Percentiles rank a stretch among this genome's conserved stretches.
These are phyloP conservation scores for Crotalaria pallida DNA, from an alignment of 306 rosid genomes.

Conservation along the genomic window DNA sequence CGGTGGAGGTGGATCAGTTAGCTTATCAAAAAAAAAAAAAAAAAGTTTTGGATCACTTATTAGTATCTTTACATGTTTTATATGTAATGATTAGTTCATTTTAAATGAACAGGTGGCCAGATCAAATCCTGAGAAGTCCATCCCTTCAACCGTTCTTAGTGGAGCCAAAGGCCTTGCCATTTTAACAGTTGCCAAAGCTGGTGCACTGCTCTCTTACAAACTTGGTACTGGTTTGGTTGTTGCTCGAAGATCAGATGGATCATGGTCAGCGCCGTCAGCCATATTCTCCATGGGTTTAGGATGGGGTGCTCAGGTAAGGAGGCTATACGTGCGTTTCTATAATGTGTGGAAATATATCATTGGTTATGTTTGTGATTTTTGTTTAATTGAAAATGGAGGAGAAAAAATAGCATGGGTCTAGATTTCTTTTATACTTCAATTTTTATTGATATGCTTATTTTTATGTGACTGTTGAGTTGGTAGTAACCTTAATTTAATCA, in stretches of 20 bases:
- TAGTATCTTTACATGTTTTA: background rate
- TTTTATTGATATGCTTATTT: background rate
- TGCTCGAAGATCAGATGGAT: slow-evolving; percentile 85
- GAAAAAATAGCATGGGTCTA: background rate
- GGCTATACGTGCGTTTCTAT: background rate
- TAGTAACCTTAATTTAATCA: background rate
- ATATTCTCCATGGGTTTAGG: slow-evolving; percentile 85
- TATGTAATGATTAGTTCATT: too few species aligned
- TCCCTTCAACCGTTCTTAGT: slow-evolving; percentile 64
- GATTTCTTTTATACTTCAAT: background rate
- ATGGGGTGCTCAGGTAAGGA: slow-evolving; percentile 96
- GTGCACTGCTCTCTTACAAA: slow-evolving; percentile 78
- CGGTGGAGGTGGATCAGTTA: too few species aligned
- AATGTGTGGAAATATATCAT: background rate
- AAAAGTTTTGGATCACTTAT: too few species aligned
- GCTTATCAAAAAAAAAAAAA: too few species aligned
- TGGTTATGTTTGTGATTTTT: background rate
- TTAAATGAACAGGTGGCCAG: slow-evolving; percentile 62
- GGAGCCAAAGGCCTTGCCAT: slow-evolving; percentile 90
- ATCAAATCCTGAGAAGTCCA: slow-evolving; percentile 84
- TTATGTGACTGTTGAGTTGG: background rate
- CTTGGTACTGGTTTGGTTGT: slow-evolving; percentile 96
- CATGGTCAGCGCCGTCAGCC: slow-evolving; percentile 99
- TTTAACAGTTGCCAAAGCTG: slow-evolving; percentile 90
- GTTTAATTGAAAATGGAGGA: background rate